Evolutionary conservation across 352 stramenopile genomes (phyloP).

Genomic region (Phytopythium sindhum): DNA sequence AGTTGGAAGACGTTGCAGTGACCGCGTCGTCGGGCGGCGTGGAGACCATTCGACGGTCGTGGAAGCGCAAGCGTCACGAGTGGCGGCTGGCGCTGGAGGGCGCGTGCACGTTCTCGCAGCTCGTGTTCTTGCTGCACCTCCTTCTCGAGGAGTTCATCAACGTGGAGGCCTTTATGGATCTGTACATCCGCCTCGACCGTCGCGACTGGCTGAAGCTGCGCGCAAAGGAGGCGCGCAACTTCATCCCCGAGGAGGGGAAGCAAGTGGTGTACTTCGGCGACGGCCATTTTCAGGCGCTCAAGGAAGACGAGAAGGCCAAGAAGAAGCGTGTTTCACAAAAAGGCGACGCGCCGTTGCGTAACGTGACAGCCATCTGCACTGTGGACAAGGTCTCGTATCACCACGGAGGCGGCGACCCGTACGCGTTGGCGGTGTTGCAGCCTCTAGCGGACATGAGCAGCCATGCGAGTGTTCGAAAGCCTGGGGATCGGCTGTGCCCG

Average conservation of each 20-base stretch:
- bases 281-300: conserved; percentile 69
- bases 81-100: conserved; percentile 66
- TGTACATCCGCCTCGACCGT: conserved; percentile 60
- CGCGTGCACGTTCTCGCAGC: conserved; percentile 62
- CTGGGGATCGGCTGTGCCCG: conserved; percentile 47
- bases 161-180: conserved; percentile 76
- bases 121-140: conserved; percentile 69
- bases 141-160: conserved; percentile 78
- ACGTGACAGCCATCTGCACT: conserved; percentile 54
- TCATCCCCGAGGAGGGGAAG: conserved; percentile 66
- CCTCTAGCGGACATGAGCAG: conserved; percentile 28
- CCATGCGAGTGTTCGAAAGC: conserved; percentile 26
- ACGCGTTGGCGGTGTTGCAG: conserved; percentile 56
- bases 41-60: conserved; percentile 64
- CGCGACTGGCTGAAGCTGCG: conserved; percentile 80
- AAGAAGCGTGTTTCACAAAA: conserved; percentile 75
- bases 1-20: conserved; percentile 59
- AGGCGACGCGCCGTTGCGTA: conserved; percentile 46
- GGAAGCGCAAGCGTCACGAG: conserved; percentile 72
- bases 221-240: conserved; percentile 67
- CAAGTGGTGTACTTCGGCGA: conserved; percentile 78
- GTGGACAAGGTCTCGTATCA: conserved; percentile 74
- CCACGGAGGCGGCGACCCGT: conserved; percentile 76
- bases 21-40: conserved; percentile 29
- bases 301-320: conserved; percentile 75